A percentile compares a stretch with the other conserved stretches of the same genome.
Conservation (phyloP, 2,329 filamentous ascomycete genomes). For the Microcyclospora pomicola region DNA sequence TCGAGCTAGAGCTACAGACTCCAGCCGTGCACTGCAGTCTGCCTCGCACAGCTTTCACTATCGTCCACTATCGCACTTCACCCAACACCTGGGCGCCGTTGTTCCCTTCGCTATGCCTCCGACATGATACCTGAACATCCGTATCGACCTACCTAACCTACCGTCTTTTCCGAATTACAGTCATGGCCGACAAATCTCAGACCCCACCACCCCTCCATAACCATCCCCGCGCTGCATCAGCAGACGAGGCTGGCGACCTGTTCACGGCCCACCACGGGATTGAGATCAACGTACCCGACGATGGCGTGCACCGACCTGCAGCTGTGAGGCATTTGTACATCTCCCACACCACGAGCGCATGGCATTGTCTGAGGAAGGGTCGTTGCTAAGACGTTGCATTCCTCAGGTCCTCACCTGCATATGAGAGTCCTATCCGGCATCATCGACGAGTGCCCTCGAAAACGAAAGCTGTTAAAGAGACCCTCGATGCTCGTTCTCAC, state of each 20-base stretch:
- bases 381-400: too few species aligned
- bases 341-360: background rate
- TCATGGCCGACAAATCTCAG: slow-evolving; percentile 14
- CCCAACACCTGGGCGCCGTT: too few species aligned
- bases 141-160: too few species aligned
- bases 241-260: slow-evolving; percentile 15
- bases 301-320: slow-evolving; percentile 17
- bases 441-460: slow-evolving; percentile 48
- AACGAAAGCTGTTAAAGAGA: slow-evolving; percentile 63
- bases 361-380: background rate
- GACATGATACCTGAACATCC: too few species aligned
- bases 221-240: slow-evolving; percentile 4
- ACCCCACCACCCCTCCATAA: slow-evolving; percentile 1
- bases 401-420: slow-evolving; percentile 39
- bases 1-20: too few species aligned
- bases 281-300: slow-evolving; percentile 30
- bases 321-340: slow-evolving; percentile 38
- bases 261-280: slow-evolving; percentile 32
- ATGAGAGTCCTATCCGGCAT: slow-evolving; percentile 51
- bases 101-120: too few species aligned
- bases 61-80: too few species aligned
- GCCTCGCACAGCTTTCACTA: too few species aligned
- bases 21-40: too few species aligned
- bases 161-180: background rate
- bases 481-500: slow-evolving; percentile 74